Evolutionary conservation across 2,329 filamentous ascomycete genomes (phyloP).

Genomic region (Calonectria honghensis): DNA sequence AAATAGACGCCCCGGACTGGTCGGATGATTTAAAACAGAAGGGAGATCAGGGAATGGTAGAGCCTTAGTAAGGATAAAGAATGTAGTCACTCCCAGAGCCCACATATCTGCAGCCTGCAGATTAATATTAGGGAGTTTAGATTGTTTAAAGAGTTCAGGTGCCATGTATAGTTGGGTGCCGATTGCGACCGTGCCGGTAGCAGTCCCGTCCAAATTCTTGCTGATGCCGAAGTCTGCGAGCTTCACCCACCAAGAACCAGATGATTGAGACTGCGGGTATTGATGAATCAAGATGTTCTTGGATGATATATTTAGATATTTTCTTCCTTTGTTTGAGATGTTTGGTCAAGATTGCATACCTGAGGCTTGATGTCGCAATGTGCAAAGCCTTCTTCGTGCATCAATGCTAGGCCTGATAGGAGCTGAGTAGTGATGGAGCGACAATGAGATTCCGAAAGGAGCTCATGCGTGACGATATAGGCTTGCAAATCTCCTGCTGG

Average conservation of each 20-base stretch:
- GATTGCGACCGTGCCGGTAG: background rate
- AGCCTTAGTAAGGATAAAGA: background rate
- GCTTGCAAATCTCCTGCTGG: background rate
- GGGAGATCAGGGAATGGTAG: background rate
- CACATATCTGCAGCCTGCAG: slow-evolving; percentile 1
- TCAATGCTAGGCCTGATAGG: background rate
- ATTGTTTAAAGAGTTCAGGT: background rate
- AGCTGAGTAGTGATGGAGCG: background rate
- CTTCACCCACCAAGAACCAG: background rate
- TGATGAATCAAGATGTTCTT: slow-evolving; percentile 6
- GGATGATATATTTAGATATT: background rate
- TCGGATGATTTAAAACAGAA: background rate
- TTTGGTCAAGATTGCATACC: background rate
- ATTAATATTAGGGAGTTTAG: background rate
- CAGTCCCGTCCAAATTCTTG: background rate
- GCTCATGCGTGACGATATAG: background rate
- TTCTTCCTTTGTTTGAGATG: background rate
- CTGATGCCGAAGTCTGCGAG: slow-evolving; percentile 9
- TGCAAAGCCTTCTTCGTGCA: background rate
- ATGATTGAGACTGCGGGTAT: background rate
- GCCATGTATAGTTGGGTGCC: background rate
- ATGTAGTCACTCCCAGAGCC: background rate
- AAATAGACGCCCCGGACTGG: background rate
- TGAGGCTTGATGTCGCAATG: background rate
- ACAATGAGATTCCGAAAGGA: background rate